Evolutionary conservation across 768 basidiomycete genomes (phyloP), one percentile per base, ranked within the genome.

Genomic region (Kwoniella sp.): DNA sequence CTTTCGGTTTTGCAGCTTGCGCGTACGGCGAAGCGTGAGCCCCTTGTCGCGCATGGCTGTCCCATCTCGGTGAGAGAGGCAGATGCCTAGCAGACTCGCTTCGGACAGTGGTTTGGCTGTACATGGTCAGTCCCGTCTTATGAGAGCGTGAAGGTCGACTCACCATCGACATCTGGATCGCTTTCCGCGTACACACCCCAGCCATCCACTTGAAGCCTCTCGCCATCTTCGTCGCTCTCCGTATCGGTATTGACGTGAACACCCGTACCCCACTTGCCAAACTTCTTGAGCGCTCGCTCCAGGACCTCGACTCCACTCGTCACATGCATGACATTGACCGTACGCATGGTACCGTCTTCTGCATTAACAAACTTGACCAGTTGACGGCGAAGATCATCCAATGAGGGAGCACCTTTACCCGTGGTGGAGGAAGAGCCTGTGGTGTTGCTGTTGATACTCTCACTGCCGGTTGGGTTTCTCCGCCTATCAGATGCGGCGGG

Each of bases 271-370:
- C 72, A 71, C 59, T 90, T 93, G 38, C 83, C 83, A 60, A 93
- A 87, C 74, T 99, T 99, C 70, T 83, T 87, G 57, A 99, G 77
- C 1, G 88, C 91, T 61, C 86, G 84, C 60, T 89, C 87, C 44
- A 98, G 79, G 2, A 96, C 82, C 64, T 98, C 90, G 2, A 86
- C 79, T 8, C 90, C 91, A 23, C 84, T 85, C 1, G 78, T 79
- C 65, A 88, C 91, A 25, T 56, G 60, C 3, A 83, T 81, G 12
- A 90, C 84, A 67, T 92, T 85, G 54, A 98, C 83, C 0, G 85
- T 84, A 49, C 81, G 82, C 43, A 68, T 69, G 4, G 84, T 80
- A 2, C 85, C 84, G 63, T 89, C 89, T 10, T 90, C 91, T 1
- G 85, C 85, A 34, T 91, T 78, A 47, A 73, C 78, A 69, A 99